Evolutionary conservation across 257 asterid genomes (phyloP), one percentile per base, ranked within the genome.

Genomic region (Ilex asprella): DNA sequence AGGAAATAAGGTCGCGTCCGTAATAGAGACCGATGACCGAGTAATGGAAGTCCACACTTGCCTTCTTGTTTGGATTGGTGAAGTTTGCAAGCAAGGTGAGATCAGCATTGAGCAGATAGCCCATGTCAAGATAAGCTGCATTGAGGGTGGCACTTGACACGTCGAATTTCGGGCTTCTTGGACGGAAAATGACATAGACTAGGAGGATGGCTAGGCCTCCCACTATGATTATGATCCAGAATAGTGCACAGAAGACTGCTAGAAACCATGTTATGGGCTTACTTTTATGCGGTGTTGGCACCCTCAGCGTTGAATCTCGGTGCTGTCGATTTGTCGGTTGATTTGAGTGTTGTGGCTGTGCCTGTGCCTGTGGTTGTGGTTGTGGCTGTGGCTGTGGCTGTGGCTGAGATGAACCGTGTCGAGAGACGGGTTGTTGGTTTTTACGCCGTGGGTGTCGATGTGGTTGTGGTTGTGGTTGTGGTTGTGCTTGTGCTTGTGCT

Each of bases 91-190:
- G 87, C 30, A 92, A 12, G 12, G 88, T 85, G 61, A 89, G 43
- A 63, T 92, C 99, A 0, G 89, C 94, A 9, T 92, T 89, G 53
- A 92, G 92, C 29, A 91, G 79, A 13, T 82, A 78, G 0, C 96
- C 96, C 95, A 82, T 82, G 87, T 89, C 99, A 13, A 92, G 91
- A 72, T 92, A 92, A 54, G 96, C 99, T 6, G 91, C 94, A n/a
- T 92, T 92, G 62, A 92, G 74, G 56, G 89, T 77, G 61, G 75
- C 86, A 10, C 75, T 58, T 6, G 95, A 75, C 61, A 92, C 73
- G 82, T 92, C 97, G 61, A 92, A 86, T 69, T 85, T 74, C 0
- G 99, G 99, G 66, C 61, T 83, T 2, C 80, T 76, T 0, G 97
- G 99, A 31, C 84, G 93, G 75, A 76, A 92, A 32, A 84, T 78